Conservation (phyloP, 2,329 filamentous ascomycete genomes). For the Colletotrichum coccodes region DNA sequence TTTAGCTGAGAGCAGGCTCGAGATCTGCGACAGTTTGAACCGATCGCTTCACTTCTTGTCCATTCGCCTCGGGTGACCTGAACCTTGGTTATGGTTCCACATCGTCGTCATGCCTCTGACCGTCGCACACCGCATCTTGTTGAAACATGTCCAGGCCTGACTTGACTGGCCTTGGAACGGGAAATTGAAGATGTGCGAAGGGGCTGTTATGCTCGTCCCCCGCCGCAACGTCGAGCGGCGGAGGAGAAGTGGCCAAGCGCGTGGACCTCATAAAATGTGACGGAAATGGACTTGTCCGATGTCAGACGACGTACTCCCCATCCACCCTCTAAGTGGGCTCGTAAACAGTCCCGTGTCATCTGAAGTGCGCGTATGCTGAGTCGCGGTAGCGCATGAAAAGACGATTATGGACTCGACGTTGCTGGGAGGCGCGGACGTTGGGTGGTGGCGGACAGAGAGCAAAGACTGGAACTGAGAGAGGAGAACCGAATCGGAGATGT, state of each 20-base stretch:
- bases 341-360: constrained; percentile 10
- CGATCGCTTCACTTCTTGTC: constrained; percentile 19
- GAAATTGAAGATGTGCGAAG: constrained; percentile 3
- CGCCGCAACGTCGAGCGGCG: background rate
- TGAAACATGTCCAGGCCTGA: background rate
- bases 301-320: constrained; percentile 14
- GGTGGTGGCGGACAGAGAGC: constrained; percentile 13
- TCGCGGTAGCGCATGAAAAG: constrained; percentile 20
- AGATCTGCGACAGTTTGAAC: constrained; percentile 26
- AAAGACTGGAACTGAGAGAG: background rate
- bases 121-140: constrained; percentile 24
- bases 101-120: constrained; percentile 18
- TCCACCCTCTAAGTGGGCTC: background rate
- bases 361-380: constrained; percentile 24
- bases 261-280: constrained; percentile 2
- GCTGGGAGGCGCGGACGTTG: background rate
- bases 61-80: constrained; percentile 4
- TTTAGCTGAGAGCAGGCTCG: constrained; percentile 1
- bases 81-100: constrained; percentile 25
- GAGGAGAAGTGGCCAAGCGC: background rate
- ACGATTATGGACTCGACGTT: constrained; percentile 1
- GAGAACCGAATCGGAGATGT: background rate
- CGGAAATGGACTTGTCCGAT: background rate
- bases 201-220: background rate
- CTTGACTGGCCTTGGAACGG: constrained; percentile 5